phyloP scores from a whole-genome alignment of 169 alveolate species.

The Cystoisospora suis region DNA sequence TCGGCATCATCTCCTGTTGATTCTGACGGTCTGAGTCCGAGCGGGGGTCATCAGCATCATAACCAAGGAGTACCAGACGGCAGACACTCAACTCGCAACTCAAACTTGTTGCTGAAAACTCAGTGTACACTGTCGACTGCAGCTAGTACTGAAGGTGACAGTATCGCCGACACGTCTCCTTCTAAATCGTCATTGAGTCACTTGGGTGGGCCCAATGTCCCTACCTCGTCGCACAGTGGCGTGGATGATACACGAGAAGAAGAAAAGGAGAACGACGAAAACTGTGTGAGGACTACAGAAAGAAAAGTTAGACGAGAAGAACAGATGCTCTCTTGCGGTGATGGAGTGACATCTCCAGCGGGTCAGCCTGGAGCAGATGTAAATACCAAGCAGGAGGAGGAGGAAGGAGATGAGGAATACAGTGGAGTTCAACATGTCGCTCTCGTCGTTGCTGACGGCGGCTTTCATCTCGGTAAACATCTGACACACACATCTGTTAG shows the following conservation, averaged over 20 bases:
- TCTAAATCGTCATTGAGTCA: not conserved
- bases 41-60: too few relatives aligned
- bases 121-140: too few relatives aligned
- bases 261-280: not conserved
- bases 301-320: not conserved
- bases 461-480: constrained; percentile 19
- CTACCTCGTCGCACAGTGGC: not conserved
- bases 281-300: not conserved
- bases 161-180: too few relatives aligned
- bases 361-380: not conserved
- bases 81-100: too few relatives aligned
- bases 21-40: too few relatives aligned
- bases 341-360: not conserved
- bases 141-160: too few relatives aligned
- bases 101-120: too few relatives aligned
- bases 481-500: too few relatives aligned
- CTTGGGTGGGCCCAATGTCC: not conserved
- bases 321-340: not conserved
- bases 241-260: not conserved
- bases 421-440: not conserved
- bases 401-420: not conserved
- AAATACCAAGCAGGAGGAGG: not conserved
- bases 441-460: constrained; percentile 41
- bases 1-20: too few relatives aligned
- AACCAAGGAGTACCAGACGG: too few relatives aligned